Evolutionary conservation across 2,329 filamentous ascomycete genomes (phyloP), one percentile per base, ranked within the genome.

Genomic region (Cladosporium austrohemisphaericum): DNA sequence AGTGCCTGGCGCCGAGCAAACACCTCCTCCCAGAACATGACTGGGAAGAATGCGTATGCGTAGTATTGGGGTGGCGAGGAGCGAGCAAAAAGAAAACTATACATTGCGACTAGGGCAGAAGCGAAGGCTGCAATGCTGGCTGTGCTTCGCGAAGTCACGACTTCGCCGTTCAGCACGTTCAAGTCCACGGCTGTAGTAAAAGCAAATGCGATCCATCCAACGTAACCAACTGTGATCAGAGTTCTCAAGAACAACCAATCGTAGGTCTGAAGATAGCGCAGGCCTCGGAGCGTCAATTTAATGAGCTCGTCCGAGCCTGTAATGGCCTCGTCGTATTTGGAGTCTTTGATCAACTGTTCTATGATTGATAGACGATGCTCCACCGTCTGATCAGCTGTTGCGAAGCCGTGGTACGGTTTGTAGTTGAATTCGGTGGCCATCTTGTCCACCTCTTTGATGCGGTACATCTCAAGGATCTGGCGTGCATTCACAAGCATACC

Each of bases 11-110:
- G 79, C 22, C 86, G 81, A 3, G 88, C 87, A 67, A 85, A 92
- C 0, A 96, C 88, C 62, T 96, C 91, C 68, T 96, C 92, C 93
- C 93, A 98, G 71, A 98, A 97, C 50, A 88, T 79, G 2, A 95
- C 83, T 0, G 93, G 93, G 67, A 98, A 98, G 59, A 94, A 80
- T 1, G 85, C 87, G 65, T 98, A 98, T 2, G 82, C 80, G 62
- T 97, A 98, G 67, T 98, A 98, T 2, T 87, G 85, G 50, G 76
- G 65, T 0, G 92, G 86, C 1, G 91, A 95, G 36, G 82, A 79
- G 37, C 94, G 92, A 50, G 88, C 74, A 51, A 86, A 73, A 49
- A 98, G 86, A 1, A 88, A 83, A 5, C 89, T 85, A 61, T 86
- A 96, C 10, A 97, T 69, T 1, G 75, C 76, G 19, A 86, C 77